Conservation (phyloP, 2,329 filamentous ascomycete genomes). For the Penicillium corylophilum region DNA sequence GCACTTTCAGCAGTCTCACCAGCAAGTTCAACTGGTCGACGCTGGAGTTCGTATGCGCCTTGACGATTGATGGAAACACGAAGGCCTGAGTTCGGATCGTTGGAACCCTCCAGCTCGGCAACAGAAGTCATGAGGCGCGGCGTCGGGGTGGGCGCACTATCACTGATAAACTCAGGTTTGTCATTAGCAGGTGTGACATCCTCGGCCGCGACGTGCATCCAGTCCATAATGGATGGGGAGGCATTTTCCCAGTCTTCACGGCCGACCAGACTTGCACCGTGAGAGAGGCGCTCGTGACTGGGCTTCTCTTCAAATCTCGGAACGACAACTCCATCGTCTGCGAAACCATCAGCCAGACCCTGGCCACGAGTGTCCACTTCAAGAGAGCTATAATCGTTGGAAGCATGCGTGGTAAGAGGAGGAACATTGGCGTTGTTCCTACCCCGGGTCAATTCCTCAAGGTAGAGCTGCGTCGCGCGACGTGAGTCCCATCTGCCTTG, state of each 20-base stretch:
- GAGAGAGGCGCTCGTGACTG: slow-evolving; percentile 23
- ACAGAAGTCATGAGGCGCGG: slow-evolving; percentile 23
- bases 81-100: slow-evolving; percentile 36
- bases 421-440: slow-evolving; percentile 27
- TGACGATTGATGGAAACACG: slow-evolving; percentile 42
- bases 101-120: slow-evolving; percentile 18
- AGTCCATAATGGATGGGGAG: slow-evolving; percentile 51
- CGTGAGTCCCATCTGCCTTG: slow-evolving; percentile 56
- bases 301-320: slow-evolving; percentile 33
- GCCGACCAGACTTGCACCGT: slow-evolving; percentile 45
- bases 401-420: slow-evolving; percentile 21
- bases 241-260: slow-evolving; percentile 51
- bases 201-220: slow-evolving; percentile 46
- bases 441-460: slow-evolving; percentile 48
- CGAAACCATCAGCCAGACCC: slow-evolving; percentile 27
- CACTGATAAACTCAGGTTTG: slow-evolving; percentile 11
- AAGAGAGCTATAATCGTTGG: slow-evolving; percentile 21
- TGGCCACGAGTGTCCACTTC: slow-evolving; percentile 7
- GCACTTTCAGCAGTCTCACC: neutral
- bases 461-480: slow-evolving; percentile 55
- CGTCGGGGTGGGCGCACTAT: slow-evolving; percentile 30
- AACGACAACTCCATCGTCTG: slow-evolving; percentile 38
- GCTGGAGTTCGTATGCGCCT: neutral
- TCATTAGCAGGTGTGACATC: slow-evolving; percentile 37
- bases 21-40: neutral